Evolutionary conservation across 148 eudicot species (phyloP).

Genomic region (Cornus florida): DNA sequence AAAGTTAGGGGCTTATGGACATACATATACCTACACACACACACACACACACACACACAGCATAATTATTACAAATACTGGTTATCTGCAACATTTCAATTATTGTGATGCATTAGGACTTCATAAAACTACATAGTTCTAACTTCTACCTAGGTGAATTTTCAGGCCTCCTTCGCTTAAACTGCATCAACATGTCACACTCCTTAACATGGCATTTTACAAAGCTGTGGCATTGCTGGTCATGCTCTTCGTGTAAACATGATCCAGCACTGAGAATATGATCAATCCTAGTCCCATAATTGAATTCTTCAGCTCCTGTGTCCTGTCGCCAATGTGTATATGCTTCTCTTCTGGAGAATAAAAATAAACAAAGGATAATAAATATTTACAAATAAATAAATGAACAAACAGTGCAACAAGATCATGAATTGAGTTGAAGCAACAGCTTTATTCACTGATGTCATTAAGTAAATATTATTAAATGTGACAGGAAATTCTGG

Average conservation of each 20-base stretch:
- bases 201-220: slow-evolving; percentile 79
- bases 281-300: slow-evolving; percentile 93
- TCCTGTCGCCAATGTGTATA: slow-evolving; percentile 88
- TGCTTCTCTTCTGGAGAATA: slow-evolving; percentile 67
- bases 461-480: background rate
- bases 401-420: background rate
- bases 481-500: background rate
- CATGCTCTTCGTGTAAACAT: slow-evolving; percentile 63
- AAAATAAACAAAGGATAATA: background rate
- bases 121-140: background rate
- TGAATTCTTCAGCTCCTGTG: slow-evolving; percentile 89
- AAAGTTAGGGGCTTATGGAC: too few species aligned
- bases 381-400: background rate
- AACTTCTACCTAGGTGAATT: slow-evolving; percentile 57
- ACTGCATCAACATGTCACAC: slow-evolving; percentile 83
- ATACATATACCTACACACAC: too few species aligned
- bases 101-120: background rate
- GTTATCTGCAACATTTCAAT: background rate
- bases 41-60: too few species aligned
- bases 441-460: background rate
- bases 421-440: background rate
- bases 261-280: slow-evolving; percentile 78
- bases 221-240: slow-evolving; percentile 54
- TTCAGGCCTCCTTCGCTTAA: slow-evolving; percentile 85
- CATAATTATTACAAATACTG: background rate